Evolutionary conservation across 2,329 filamentous ascomycete species (phyloP), one percentile per base, ranked within the genome.

Genomic region (Fusarium bulbicola): DNA sequence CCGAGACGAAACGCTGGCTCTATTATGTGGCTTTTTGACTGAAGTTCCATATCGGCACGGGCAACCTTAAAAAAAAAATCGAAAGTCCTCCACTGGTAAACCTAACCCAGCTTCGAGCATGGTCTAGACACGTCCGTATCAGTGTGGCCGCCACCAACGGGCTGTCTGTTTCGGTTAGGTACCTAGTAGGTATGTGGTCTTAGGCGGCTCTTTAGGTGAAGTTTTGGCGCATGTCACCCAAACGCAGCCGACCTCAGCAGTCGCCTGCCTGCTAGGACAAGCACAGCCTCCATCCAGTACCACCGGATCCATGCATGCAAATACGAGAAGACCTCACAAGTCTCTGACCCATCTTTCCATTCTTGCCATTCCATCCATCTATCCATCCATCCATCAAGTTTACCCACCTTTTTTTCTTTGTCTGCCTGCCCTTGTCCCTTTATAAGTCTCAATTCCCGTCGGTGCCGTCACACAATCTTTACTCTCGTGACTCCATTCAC

Each of bases 401-500:
- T 32, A 42, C 54, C 59, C 54, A 49, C 45, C 28, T 34, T 67
- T 46, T 63, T 68, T 56, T 34, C 47, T 66, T 69, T 66, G 60
- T 62, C 59, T 59, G 61, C 37, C 52, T 54, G 65, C 52, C 72
- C 72, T 73, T 68, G 68, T 68, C 73, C 42, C 65, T 73, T 72
- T 74, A 62, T 59, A 72, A 70, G 59, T 54, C 54, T 71, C 63
- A 61, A 56, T 52, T 66, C 61, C 21, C 47, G 34, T 65, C 46
- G 30, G 47, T 52, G 49, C 50, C 36, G 58, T 74, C 61, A 37
- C 63, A 52, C 58, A 52, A 60, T 42, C 47, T 52, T 43, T 46
- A 30, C 69, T 50, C 67, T 68, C 54, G 54, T 75, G 70, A 69
- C 63, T 69, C 54, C 62, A 46, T 37, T 64, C 40, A 40, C 46